phyloP scores from a whole-genome alignment of 805 yeast species.

The Candida yuanshanica region DNA sequence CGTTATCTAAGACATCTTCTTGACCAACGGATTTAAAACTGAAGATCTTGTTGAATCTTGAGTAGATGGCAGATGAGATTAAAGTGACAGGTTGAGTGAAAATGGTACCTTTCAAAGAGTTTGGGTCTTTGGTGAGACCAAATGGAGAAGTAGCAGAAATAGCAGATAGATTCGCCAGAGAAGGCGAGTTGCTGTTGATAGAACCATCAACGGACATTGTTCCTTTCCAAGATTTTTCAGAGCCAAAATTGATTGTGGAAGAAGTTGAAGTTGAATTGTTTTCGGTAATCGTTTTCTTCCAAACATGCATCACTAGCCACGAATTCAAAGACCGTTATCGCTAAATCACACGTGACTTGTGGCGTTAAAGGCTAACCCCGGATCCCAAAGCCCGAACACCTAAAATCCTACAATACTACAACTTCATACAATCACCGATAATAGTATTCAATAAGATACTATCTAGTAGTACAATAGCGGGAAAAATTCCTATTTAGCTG shows the following conservation, averaged over 20 bases:
- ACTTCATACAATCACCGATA: no score
- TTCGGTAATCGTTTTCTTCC: no score
- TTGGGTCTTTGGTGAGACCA: conserved; percentile 56
- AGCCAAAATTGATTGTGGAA: neutral
- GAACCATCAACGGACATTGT: conserved; percentile 19
- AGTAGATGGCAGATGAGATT: conserved; percentile 49
- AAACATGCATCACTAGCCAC: neutral
- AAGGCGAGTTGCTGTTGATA: conserved; percentile 14
- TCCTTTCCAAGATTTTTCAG: neutral
- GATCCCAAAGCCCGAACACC: no score
- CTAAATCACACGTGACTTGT: neutral
- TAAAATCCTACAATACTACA: neutral
- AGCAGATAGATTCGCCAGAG: conserved; percentile 28
- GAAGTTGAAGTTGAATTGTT: no score
- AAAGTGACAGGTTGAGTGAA: conserved; percentile 52
- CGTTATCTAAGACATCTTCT: conserved; percentile 53
- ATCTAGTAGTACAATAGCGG: no score
- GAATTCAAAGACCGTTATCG: neutral
- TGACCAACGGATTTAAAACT: conserved; percentile 66
- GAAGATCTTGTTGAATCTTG: conserved; percentile 48
- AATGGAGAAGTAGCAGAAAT: conserved; percentile 47
- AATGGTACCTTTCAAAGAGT: conserved; percentile 38
- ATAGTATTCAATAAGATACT: no score
- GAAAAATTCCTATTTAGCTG: no score
- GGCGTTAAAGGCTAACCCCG: no score